These are phyloP conservation scores for Austroboletus eburneus DNA, from an alignment of 768 basidiomycete species.

Conservation along the genomic window DNA sequence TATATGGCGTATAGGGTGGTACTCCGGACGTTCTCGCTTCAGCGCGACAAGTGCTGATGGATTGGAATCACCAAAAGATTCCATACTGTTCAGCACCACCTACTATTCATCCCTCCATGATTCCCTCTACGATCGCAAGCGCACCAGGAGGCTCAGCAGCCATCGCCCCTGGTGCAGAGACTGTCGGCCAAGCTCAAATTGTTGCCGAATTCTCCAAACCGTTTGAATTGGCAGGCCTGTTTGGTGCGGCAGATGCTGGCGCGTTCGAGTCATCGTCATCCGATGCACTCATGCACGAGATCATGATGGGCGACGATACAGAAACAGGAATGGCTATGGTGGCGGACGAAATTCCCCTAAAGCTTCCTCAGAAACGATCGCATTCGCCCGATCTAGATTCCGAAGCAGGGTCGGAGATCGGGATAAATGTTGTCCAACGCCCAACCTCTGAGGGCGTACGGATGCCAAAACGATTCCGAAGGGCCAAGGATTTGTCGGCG, in stretches of 20 bases:
- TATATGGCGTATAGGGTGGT: conserved; percentile 56
- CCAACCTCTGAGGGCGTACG: conserved; percentile 5
- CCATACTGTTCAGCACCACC: conserved; percentile 85
- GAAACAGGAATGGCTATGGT: conserved; percentile 32
- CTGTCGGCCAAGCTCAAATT: conserved; percentile 78
- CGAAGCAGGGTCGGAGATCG: background rate
- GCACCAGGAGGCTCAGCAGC: conserved; percentile 33
- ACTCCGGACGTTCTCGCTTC: conserved; percentile 83
- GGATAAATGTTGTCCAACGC: background rate
- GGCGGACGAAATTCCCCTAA: conserved; percentile 36
- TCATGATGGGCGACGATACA: conserved; percentile 43
- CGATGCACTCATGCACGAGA: conserved; percentile 20
- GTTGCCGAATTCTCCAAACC: conserved; percentile 66
- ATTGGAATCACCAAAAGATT: conserved; percentile 98
- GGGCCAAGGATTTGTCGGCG: conserved; percentile 47
- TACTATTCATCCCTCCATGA: conserved; percentile 66
- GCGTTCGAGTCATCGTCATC: conserved; percentile 44
- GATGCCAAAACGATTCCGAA: conserved; percentile 58
- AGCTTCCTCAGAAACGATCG: conserved; percentile 28
- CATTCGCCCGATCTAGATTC: conserved; percentile 7
- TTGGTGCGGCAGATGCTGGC: conserved; percentile 76
- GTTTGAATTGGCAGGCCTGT: conserved; percentile 78
- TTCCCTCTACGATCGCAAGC: conserved; percentile 43
- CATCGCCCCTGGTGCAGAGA: conserved; percentile 74
- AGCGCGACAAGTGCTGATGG: conserved; percentile 75